Evolutionary conservation across 192 early-diverging fungal species (phyloP).

Genomic region (Mortierella hygrophila): DNA sequence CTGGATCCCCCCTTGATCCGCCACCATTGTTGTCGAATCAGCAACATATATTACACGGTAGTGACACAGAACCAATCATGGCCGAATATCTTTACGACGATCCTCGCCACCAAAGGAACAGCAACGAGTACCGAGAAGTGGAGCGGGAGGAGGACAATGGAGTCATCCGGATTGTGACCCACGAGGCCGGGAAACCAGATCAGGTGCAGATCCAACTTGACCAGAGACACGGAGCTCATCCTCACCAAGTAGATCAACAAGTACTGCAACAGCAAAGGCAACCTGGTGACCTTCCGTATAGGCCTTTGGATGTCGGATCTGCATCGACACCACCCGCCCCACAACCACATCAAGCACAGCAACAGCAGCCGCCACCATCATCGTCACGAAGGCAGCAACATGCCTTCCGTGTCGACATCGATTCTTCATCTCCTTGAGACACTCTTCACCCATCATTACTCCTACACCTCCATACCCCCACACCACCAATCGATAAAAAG

Average conservation of each 20-base stretch:
- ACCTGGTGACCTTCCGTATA: background rate
- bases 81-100: background rate
- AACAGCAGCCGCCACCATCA: background rate
- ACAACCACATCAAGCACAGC: background rate
- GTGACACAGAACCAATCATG: background rate
- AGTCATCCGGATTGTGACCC: constrained; percentile 1
- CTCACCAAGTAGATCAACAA: background rate
- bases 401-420: no score
- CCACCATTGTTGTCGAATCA: background rate
- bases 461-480: background rate
- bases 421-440: background rate
- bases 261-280: background rate
- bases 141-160: constrained; percentile 35
- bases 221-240: background rate
- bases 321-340: background rate
- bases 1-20: background rate
- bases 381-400: no score
- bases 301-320: background rate
- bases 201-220: constrained; percentile 2
- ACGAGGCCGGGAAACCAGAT: constrained; percentile 8
- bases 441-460: background rate
- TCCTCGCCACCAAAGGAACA: background rate
- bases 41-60: background rate
- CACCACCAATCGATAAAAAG: background rate
- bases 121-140: constrained; percentile 13